Conservation (phyloP, 441 rosid species). For the Syzygium malaccense region DNA sequence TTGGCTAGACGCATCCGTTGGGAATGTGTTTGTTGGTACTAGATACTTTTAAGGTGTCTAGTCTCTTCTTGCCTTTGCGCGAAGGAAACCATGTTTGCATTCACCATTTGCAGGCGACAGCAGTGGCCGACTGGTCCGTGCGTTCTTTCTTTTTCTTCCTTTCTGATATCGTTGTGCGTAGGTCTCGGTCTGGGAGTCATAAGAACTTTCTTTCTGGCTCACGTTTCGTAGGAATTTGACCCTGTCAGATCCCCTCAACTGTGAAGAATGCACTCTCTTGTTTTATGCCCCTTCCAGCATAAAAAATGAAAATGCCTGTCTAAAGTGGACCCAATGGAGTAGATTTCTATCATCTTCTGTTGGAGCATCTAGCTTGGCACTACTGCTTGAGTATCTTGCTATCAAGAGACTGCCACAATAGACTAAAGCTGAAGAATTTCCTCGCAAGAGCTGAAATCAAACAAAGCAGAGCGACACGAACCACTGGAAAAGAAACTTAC, state of each 20-base stretch:
- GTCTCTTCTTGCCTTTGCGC: neutral
- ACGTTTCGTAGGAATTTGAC: neutral
- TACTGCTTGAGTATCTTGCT: neutral
- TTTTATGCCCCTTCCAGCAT: neutral
- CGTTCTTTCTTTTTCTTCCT: neutral
- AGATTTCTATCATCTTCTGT: neutral
- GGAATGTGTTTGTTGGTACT: constrained; percentile 54
- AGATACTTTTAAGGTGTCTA: constrained; percentile 28
- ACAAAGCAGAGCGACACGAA: neutral
- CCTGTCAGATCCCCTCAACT: neutral
- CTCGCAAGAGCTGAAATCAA: neutral
- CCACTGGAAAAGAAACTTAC: neutral
- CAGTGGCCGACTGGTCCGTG: neutral
- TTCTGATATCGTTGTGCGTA: neutral
- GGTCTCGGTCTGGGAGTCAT: neutral
- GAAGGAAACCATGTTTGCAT: neutral
- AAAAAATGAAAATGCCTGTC: neutral
- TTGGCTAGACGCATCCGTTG: constrained; percentile 12
- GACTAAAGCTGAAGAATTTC: neutral
- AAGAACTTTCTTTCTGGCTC: neutral
- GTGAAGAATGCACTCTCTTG: neutral
- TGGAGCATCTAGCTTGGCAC: neutral
- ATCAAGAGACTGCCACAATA: neutral
- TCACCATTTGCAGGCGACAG: neutral
- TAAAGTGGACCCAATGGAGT: neutral